Base-by-base conservation (phyloP, 2,329 filamentous ascomycete genomes). In the Tothia fuscella region DNA sequence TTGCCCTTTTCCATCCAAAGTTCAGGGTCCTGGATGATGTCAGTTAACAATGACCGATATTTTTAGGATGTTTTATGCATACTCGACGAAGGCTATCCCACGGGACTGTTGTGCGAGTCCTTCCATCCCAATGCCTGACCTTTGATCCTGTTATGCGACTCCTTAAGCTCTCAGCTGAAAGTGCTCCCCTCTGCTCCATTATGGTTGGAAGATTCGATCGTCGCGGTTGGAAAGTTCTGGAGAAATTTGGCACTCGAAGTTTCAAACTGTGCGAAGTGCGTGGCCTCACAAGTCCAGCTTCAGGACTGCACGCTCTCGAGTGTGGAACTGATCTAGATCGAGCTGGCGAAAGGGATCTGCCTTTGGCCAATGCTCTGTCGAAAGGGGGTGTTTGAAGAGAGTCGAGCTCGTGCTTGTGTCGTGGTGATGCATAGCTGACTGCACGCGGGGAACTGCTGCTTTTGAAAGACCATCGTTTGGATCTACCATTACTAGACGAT, bases 1-100 rank as follows among this genome's bases (percentile, higher is more conserved):
- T 86, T 76, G 12, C 78, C 82, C 47, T 77, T 61, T 9, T 70
- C 65, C 46, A 70, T 68, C 78, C 78, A 88, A 3, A 89, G 64
- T 49, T 86, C 82, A 2, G 72, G 65, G 50, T 88, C 82, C 82
- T 87, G 45, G 20, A 24, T 22, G 16, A 22, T 21, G 17, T 22
- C 10, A 6, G 16, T 32, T 51, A 48, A 25, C 33, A 39, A 50
- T 40, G 48, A 46, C 24, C 38, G 28, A 24, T 7, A 19, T n/a
- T n/a, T 9, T 22, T 30, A 16, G 16, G n/a, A 12, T 3, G 9
- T n/a, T 16, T 21, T 40, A 20, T n/a, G 13, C 42, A 33, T 30
- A 69, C 67, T 45, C 57, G 62, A 47, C 63, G 56, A 20, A 70
- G 49, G 9, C 61, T 59, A 52, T 70, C 64, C 67, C 67, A 70